Conservation (phyloP, 2,329 filamentous ascomycete species). For the Fusarium sp. region DNA sequence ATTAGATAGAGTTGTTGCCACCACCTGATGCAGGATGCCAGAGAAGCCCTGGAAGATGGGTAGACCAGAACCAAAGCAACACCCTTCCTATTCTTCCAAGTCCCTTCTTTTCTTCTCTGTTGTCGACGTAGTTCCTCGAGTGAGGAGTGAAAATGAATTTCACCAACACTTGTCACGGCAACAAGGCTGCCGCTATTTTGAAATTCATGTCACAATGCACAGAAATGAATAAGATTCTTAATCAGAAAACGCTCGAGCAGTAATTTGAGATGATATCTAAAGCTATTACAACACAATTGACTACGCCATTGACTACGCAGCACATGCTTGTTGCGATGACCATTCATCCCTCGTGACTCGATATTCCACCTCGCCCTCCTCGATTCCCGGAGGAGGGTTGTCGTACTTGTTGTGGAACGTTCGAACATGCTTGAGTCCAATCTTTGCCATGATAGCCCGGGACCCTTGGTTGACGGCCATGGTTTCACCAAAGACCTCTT, state of each 20-base stretch:
- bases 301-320: conserved; percentile 8
- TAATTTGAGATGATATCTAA: neutral
- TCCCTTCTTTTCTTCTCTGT: neutral
- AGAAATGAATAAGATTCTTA: neutral
- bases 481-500: conserved; percentile 42
- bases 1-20: neutral
- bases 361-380: conserved; percentile 43
- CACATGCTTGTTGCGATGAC: conserved; percentile 12
- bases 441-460: conserved; percentile 32
- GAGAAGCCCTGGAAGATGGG: neutral
- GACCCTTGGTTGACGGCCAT: conserved; percentile 46
- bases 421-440: conserved; percentile 32
- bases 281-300: neutral
- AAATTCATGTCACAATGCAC: neutral
- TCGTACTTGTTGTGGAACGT: conserved; percentile 42
- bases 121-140: neutral
- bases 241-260: neutral
- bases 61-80: neutral
- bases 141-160: neutral
- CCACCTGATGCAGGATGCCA: neutral
- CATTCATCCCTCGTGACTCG: conserved; percentile 35
- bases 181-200: neutral
- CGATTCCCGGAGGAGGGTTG: conserved; percentile 37
- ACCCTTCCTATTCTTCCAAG: neutral
- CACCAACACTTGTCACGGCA: neutral